Evolutionary conservation across 805 yeast species (phyloP).

Genomic region (Vanderwaltozyma tropicalis): DNA sequence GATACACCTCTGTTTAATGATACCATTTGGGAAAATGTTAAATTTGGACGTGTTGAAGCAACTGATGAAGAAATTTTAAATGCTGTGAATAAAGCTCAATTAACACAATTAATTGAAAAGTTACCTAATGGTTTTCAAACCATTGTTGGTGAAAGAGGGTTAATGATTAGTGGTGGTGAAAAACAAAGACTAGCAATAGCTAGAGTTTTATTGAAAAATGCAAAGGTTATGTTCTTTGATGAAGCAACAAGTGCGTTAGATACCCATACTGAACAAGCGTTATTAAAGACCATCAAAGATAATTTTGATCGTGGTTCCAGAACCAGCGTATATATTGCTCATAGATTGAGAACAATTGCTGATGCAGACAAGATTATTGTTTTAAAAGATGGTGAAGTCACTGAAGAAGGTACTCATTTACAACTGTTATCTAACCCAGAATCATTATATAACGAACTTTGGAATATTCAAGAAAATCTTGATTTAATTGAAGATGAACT

Average conservation of each 20-base stretch:
- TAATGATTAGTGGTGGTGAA: constrained; percentile 99
- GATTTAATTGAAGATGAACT: constrained; percentile 37
- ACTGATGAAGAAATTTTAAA: constrained; percentile 56
- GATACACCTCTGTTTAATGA: constrained; percentile 95
- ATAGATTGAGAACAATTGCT: constrained; percentile 83
- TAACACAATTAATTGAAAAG: constrained; percentile 49
- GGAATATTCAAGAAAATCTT: constrained; percentile 86
- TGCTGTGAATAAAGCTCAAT: constrained; percentile 61
- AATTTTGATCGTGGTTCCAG: constrained; percentile 48
- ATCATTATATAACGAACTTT: constrained; percentile 68
- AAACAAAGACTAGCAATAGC: constrained; percentile 93
- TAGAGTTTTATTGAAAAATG: constrained; percentile 70
- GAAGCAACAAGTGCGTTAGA: constrained; percentile 96
- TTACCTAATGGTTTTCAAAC: constrained; percentile 81
- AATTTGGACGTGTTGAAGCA: constrained; percentile 74
- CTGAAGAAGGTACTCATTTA: constrained; percentile 80
- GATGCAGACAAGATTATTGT: constrained; percentile 92
- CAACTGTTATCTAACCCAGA: constrained; percentile 41
- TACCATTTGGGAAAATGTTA: constrained; percentile 73
- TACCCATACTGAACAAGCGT: constrained; percentile 87
- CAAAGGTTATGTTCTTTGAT: constrained; percentile 89
- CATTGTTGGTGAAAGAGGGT: constrained; percentile 92
- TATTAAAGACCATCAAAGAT: constrained; percentile 60
- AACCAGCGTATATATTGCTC: constrained; percentile 89
- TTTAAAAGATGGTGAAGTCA: constrained; percentile 63